These are phyloP conservation scores for Pelargonium myrrhifolium DNA, from an alignment of 441 rosid genomes.

Conservation along the genomic window DNA sequence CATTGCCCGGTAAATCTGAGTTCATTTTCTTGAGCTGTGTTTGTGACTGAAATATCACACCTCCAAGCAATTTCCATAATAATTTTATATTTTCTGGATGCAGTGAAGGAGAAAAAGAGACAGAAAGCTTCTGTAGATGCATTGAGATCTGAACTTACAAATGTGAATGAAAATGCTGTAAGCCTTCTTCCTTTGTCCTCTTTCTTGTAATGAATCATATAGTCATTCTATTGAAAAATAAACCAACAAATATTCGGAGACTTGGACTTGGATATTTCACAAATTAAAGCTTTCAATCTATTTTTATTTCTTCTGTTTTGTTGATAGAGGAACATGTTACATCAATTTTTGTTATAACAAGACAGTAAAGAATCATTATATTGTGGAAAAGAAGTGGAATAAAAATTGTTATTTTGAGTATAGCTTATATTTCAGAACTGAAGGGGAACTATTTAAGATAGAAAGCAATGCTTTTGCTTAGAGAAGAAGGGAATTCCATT, in stretches of 20 bases:
- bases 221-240: neutral
- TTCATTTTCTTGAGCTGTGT: neutral
- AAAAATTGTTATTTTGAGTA: neutral
- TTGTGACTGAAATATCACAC: neutral
- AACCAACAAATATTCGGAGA: neutral
- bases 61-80: neutral
- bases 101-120: constrained; percentile 36
- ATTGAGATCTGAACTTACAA: constrained; percentile 24
- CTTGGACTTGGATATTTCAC: neutral
- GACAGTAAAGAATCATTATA: neutral
- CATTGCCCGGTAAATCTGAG: constrained; percentile 33
- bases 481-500: neutral
- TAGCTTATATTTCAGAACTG: neutral
- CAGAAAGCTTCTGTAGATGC: constrained; percentile 15
- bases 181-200: constrained; percentile 9
- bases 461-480: too few relatives aligned
- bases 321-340: too few relatives aligned
- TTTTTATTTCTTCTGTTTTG: neutral
- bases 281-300: neutral
- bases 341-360: neutral
- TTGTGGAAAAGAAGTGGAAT: neutral
- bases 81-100: constrained; percentile 16
- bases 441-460: neutral
- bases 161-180: constrained; percentile 29
- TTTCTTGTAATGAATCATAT: neutral